A percentile compares a stretch with the other conserved stretches of the same genome.
Conservation (phyloP, 768 basidiomycete genomes). For the Gautieria morchelliformis region DNA sequence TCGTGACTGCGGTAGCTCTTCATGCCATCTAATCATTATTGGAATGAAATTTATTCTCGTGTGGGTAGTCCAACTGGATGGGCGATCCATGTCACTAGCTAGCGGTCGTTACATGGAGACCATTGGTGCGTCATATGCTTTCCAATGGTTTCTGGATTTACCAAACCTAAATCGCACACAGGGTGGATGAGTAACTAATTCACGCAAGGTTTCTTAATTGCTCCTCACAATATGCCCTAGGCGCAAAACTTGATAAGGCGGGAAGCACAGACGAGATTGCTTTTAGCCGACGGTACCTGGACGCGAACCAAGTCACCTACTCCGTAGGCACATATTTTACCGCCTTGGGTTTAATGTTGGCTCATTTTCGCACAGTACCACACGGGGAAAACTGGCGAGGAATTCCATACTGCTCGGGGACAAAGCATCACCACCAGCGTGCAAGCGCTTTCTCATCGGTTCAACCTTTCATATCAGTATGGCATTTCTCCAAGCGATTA, state of each 20-base stretch:
- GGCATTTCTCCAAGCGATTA: conserved; percentile 74
- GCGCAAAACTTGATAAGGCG: conserved; percentile 36
- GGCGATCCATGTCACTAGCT: conserved; percentile 69
- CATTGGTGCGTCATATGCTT: conserved; percentile 40
- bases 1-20: conserved; percentile 56
- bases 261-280: conserved; percentile 37
- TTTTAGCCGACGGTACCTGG: conserved; percentile 66
- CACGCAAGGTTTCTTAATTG: not conserved
- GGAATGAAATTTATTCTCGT: not conserved
- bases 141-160: not conserved
- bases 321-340: conserved; percentile 33
- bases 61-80: conserved; percentile 50
- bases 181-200: conserved; percentile 53
- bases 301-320: conserved; percentile 70
- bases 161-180: not conserved
- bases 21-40: not conserved
- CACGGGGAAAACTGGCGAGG: conserved; percentile 35
- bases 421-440: conserved; percentile 45
- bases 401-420: conserved; percentile 57
- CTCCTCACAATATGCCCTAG: conserved; percentile 16
- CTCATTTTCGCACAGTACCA: conserved; percentile 44
- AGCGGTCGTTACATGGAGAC: conserved; percentile 93
- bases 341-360: not conserved
- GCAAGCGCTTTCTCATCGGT: conserved; percentile 39
- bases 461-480: conserved; percentile 53